phyloP scores from a whole-genome alignment of 2,329 filamentous ascomycete genomes.

The Ophiocordyceps polyrhachis-furcata region DNA sequence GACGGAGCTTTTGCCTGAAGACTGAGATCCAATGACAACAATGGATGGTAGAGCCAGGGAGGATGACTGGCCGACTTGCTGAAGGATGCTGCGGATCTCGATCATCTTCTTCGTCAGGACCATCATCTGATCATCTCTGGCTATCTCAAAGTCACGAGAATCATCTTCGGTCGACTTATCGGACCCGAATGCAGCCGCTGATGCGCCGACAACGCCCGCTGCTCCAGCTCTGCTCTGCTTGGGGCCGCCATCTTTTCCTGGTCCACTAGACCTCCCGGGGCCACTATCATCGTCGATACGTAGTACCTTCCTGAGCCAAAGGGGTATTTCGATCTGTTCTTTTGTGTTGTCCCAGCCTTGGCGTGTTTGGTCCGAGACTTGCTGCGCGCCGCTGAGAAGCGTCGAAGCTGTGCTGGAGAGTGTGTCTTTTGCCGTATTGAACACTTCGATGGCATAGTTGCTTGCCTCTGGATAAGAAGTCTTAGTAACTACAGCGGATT shows the following conservation, averaged over 20 bases:
- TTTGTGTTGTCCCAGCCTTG: slow-evolving; percentile 72
- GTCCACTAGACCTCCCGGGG: slow-evolving; percentile 28
- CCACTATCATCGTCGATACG: slow-evolving; percentile 40
- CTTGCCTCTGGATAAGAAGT: slow-evolving; percentile 22
- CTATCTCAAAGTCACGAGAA: slow-evolving; percentile 42
- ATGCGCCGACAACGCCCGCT: slow-evolving; percentile 49
- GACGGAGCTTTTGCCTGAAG: slow-evolving; percentile 94
- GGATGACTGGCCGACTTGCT: slow-evolving; percentile 81
- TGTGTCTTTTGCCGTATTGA: slow-evolving; percentile 53
- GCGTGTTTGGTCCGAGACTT: slow-evolving; percentile 60
- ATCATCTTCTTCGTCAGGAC: slow-evolving; percentile 98
- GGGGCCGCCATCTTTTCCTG: slow-evolving; percentile 28
- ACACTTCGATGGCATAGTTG: slow-evolving; percentile 40
- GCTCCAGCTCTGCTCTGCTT: slow-evolving; percentile 41
- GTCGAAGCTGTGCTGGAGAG: slow-evolving; percentile 49
- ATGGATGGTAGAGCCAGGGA: slow-evolving; percentile 83
- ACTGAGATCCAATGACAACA: slow-evolving; percentile 97
- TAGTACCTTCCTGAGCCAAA: slow-evolving; percentile 66
- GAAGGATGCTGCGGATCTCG: slow-evolving; percentile 82
- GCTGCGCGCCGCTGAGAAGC: slow-evolving; percentile 53
- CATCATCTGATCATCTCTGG: slow-evolving; percentile 98
- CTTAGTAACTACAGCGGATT: slow-evolving; percentile 7
- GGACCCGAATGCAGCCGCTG: slow-evolving; percentile 63
- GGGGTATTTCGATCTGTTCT: slow-evolving; percentile 48
- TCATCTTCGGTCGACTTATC: slow-evolving; percentile 50